phyloP scores from a whole-genome alignment of 1,139 yeast species.

The Trichomonascaceae sp. region DNA sequence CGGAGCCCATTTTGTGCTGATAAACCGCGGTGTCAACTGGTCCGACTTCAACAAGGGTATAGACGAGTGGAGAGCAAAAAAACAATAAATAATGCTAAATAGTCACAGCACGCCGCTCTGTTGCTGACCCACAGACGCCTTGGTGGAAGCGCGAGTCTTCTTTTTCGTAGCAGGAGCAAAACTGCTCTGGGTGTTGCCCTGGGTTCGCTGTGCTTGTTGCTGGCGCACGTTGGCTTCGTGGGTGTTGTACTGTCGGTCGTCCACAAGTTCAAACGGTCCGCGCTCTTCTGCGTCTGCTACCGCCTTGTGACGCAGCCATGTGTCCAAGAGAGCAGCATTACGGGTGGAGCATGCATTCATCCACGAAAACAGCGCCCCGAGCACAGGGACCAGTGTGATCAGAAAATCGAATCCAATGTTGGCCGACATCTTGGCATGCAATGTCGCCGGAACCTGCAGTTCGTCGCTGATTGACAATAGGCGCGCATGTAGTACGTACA shows the following conservation, averaged over 20 bases:
- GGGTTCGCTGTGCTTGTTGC: too few relatives aligned
- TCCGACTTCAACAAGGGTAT: conserved; percentile 28
- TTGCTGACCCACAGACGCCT: too few relatives aligned
- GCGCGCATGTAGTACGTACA: conserved; percentile 67
- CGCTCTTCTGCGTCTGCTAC: conserved; percentile 8
- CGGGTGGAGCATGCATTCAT: conserved; percentile 78
- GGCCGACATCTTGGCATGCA: conserved; percentile 57
- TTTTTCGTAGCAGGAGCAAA: too few relatives aligned
- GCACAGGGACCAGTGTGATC: conserved; percentile 62
- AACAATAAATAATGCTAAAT: not conserved
- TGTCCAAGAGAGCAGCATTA: conserved; percentile 62
- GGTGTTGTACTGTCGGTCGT: conserved; percentile 3
- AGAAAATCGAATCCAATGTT: conserved; percentile 62
- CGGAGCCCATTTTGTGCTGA: conserved; percentile 48
- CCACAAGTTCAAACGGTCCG: conserved; percentile 14
- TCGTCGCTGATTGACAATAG: conserved; percentile 46
- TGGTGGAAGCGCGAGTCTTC: too few relatives aligned
- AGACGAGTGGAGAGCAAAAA: conserved; percentile 11
- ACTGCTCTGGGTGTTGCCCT: too few relatives aligned
- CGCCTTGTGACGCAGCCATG: conserved; percentile 19
- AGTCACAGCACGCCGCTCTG: too few relatives aligned
- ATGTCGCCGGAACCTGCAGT: conserved; percentile 43
- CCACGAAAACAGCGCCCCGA: conserved; percentile 71
- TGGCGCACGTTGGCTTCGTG: too few relatives aligned
- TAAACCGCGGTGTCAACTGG: conserved; percentile 41